Percentiles rank a stretch among this genome's conserved stretches.
Conservation (phyloP, 768 basidiomycete species). For the Holtermannia corniformis region DNA sequence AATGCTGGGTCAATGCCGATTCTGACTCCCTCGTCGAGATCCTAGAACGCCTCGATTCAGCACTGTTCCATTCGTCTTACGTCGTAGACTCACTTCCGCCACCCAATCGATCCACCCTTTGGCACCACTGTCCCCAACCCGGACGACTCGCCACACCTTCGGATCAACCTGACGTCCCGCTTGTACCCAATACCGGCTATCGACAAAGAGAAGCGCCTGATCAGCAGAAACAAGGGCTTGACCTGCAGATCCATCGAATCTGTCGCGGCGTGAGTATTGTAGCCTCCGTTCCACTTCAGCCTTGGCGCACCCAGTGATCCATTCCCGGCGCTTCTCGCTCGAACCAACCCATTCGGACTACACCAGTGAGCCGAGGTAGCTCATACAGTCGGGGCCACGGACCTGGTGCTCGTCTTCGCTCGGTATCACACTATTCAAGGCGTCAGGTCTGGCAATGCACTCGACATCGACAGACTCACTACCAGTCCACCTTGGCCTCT, state of each 20-base stretch:
- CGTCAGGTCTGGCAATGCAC: too few species aligned
- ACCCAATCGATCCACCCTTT: background rate
- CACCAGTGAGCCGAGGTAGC: background rate
- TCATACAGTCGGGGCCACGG: background rate
- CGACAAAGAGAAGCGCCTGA: background rate
- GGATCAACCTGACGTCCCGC: background rate
- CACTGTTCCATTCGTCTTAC: background rate
- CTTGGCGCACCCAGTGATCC: background rate
- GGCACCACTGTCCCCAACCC: background rate
- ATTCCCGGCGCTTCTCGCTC: background rate
- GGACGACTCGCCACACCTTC: background rate
- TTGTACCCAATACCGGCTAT: background rate
- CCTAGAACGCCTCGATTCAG: too few species aligned
- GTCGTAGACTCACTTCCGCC: background rate
- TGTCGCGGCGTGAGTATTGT: background rate
- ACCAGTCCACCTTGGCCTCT: background rate
- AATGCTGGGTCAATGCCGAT: conserved; percentile 80
- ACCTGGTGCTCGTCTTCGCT: background rate
- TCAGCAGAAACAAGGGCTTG: background rate
- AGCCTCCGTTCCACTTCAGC: background rate
- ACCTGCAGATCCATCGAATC: background rate
- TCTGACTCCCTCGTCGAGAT: conserved; percentile 43
- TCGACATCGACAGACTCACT: background rate
- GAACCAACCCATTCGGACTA: background rate
- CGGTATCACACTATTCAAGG: background rate